Evolutionary conservation across 257 asterid genomes (phyloP), one percentile per base, ranked within the genome.

Genomic region (Mentha longifolia): DNA sequence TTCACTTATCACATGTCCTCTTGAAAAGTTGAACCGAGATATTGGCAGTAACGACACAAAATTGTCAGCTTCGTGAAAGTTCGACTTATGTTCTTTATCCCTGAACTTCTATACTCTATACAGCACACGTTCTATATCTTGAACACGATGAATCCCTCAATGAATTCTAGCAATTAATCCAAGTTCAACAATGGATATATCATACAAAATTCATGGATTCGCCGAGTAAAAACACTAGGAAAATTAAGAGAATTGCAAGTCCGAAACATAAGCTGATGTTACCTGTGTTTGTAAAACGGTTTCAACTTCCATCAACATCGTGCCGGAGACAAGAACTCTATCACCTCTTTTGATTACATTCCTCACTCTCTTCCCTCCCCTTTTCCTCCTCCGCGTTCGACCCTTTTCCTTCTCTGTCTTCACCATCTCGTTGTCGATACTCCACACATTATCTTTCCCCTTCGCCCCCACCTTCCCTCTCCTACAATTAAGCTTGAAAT

Each of bases 381-480:
- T 76, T 60, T 80, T 87, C 83, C 82, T 83, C 80, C 85, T 66
- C 82, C 71, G 78, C 63, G 25, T 63, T 62, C 76, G 73, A 62
- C 67, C 79, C 74, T 76, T 82, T 13, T 72, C 91, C 72, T 82
- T 79, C 55, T 81, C 89, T 9, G 73, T 55, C 71, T 61, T 80
- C 28, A 86, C 84, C 80, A 78, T 72, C 84, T 86, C 93, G 72
- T 92, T 88, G 75, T 95, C 98, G 52, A 95, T 67, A 61, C 97
- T 92, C 97, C 98, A 92, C 58, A 92, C 97, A 72, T 95, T 95
- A 33, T 95, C 97, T 84, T 91, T 91, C 57, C 92, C 98, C 78
- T 81, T 85, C 10, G 82, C 78, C 35, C 78, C 77, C 81, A 75
- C 78, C 70, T 77, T 75, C 74, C 72, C 81, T 65, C 80, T 79